Percentiles rank a stretch among this genome's conserved stretches.
These are phyloP conservation scores for Wickerhamiella occidentalis DNA, from an alignment of 805 yeast species.

Conservation along the genomic window DNA sequence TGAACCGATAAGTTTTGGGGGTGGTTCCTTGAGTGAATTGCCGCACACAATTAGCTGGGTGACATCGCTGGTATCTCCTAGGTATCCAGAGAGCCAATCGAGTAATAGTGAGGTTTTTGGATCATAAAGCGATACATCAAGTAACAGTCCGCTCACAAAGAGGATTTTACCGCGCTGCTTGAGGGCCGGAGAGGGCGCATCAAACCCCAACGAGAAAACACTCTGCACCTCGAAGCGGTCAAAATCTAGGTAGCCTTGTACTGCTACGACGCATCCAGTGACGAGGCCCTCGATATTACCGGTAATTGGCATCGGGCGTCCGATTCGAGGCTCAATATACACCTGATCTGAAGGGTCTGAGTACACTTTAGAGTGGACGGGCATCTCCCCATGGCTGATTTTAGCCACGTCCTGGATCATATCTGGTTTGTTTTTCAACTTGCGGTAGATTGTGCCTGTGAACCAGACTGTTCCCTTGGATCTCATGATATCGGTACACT, in stretches of 20 bases:
- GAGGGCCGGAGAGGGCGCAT: slow-evolving; percentile 21
- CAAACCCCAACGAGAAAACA: slow-evolving; percentile 53
- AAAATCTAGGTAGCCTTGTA: slow-evolving; percentile 55
- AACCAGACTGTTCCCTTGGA: slow-evolving; percentile 46
- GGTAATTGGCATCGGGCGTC: slow-evolving; percentile 45
- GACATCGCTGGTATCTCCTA: slow-evolving; percentile 34
- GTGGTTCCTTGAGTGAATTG: slow-evolving; percentile 38
- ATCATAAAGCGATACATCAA: slow-evolving; percentile 35
- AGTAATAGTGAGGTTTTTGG: slow-evolving; percentile 38
- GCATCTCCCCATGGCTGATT: slow-evolving; percentile 20
- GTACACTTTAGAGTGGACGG: slow-evolving; percentile 24
- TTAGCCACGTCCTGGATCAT: slow-evolving; percentile 64
- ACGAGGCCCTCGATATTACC: slow-evolving; percentile 41
- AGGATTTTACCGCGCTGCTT: slow-evolving; percentile 37
- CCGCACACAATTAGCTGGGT: slow-evolving; percentile 61
- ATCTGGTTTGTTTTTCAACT: slow-evolving; percentile 74
- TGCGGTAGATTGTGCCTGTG: slow-evolving; percentile 75
- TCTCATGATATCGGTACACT: background rate
- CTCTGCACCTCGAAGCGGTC: slow-evolving; percentile 82
- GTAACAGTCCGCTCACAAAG: slow-evolving; percentile 61
- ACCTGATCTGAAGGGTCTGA: slow-evolving; percentile 36
- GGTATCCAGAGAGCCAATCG: slow-evolving; percentile 61
- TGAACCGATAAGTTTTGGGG: slow-evolving; percentile 22
- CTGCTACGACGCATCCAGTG: slow-evolving; percentile 81
- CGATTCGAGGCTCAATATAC: slow-evolving; percentile 86